Base-by-base conservation (phyloP, 805 yeast species). In the Cyberlindnera maclurae region DNA sequence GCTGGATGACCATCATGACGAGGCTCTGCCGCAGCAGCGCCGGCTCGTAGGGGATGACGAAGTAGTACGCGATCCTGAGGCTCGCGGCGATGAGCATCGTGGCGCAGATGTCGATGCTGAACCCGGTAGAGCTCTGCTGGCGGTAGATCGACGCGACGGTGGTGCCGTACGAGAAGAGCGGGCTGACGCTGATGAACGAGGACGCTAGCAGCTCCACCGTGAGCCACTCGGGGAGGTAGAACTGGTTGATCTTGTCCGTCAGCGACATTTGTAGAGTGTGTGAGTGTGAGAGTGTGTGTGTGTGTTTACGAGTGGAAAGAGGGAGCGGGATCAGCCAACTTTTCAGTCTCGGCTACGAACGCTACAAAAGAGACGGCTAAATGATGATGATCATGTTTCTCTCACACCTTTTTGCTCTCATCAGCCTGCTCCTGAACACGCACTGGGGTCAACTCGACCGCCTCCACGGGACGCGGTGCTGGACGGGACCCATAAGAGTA, bases 71-170 rank as follows among this genome's bases (percentile, higher is more conserved):
- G 20, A 88, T 79, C 47, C 94, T 68, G 33, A 87, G 62, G 5
- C 78, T 73, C 31, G 87, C 73, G 1, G 95, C 80, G 46, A 86
- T 68, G 44, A 88, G 57, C 95, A 89, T 87, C 6, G 95, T 85
- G 6, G 87, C 89, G 61, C 96, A 89, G 10, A 89, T 84, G 60
- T 89, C 97, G n/a, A 87, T 67, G 5, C 95, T 82, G 54, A 88
- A 87, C 16, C 96, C 97, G 16, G 74, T 67, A 1, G 90, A 73
- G 1, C 88, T 71, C 54, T 78, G 65, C 26, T 74, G 71, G 34
- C 70, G 65, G 50, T 77, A 71, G 12, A 88, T 87, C 45, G 82
- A 69, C 34, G 75, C 65, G 27, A 88, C 73, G 1, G 96, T 87
- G 12, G 93, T 75, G 3, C 95, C 95, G 55, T 89, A 88, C 6